Base-by-base conservation (phyloP, 306 rosid species). In the Casuarina cunninghamiana region DNA sequence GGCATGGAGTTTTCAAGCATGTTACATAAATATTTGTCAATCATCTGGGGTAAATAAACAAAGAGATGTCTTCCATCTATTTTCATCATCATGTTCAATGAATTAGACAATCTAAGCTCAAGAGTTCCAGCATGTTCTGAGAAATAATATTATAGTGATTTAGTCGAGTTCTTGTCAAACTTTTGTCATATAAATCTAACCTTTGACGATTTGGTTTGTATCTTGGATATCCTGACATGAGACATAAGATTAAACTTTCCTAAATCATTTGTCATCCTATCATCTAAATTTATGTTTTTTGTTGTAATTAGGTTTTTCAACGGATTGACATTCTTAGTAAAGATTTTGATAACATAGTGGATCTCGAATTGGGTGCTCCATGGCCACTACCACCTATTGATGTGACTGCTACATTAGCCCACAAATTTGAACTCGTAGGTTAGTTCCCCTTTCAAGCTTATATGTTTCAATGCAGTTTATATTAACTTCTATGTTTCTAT, bases 371-470 rank as follows among this genome's bases (percentile, higher is more conserved):
- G 77, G 98, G 97, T 70, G 81, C 86, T 78, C 98, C 98, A 8
- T 95, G 98, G 97, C 98, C 98, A 10, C 77, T 95, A 5, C 93
- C 90, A 4, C 96, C 92, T 3, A 53, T 83, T 2, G 91, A 95
- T 78, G 85, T 80, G 74, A 91, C 97, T 21, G 97, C 97, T 79
- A 92, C 97, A 2, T 84, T 95, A 82, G 97, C 97, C 80, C 97
- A 95, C 89, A 93, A 95, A 90, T 95, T 95, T 82, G 99, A 95
- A 80, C 79, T 93, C 81, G 80, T 75, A 81, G 97, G 97, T 95
- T 73, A 38, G 93, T 83, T 76, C 79, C 43, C 53, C 75, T 37
- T 38, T 38, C 26, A 2, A 68, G 67, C 26, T 60, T 69, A 5
- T 54, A 53, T 39, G 65, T 26, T 53, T 32, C 38, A 35, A 66